Base-by-base conservation (phyloP, 2,329 filamentous ascomycete species). In the Aspergillus caelatus region DNA sequence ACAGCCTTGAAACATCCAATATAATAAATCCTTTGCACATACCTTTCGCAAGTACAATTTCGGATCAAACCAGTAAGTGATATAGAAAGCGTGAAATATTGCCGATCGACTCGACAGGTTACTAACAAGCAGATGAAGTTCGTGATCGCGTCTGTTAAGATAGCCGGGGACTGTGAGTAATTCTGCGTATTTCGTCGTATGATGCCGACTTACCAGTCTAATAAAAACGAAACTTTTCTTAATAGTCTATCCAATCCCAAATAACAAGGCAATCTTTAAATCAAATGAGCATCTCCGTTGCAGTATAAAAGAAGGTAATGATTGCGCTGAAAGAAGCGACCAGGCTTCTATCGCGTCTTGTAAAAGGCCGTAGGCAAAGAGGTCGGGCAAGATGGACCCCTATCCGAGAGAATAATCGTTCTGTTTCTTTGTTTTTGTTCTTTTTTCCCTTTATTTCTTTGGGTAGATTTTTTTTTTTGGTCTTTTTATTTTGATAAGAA, bases 141-240 rank as follows among this genome's bases (percentile, higher is more conserved):
- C 72, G 73, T 74, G 70, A 72, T 72, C 68, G 71, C 71, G 64
- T 72, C 73, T 75, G 64, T 63, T 21, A 43, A 61, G 32, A 57
- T 50, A 58, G 53, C 32, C 61, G 46, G 52, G 26, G 50, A 43
- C 48, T 16, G 46, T 69, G 43, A 71, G 66, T 50, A 53, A 63
- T 32, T 34, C 55, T 50, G 45, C 58, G 50, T 41, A 45, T 28
- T 39, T 39, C 28, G 62, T 54, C 45, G 58, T 32, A 64, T 53
- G 45, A 39, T 63, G 23, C 46, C 53, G 48, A 75, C 75, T 75
- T 66, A 77, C 75, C 72, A 74, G 62, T 77, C 75, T 77, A 75
- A 60, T 61, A 45, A 59, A 65, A 70, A 62, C 53, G 58, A 61
- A 65, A 68, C 61, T 68, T 68, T 67, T 71, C 32, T 64, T 64